Conservation (phyloP, 345 rosid species). For the Salix udensis region DNA sequence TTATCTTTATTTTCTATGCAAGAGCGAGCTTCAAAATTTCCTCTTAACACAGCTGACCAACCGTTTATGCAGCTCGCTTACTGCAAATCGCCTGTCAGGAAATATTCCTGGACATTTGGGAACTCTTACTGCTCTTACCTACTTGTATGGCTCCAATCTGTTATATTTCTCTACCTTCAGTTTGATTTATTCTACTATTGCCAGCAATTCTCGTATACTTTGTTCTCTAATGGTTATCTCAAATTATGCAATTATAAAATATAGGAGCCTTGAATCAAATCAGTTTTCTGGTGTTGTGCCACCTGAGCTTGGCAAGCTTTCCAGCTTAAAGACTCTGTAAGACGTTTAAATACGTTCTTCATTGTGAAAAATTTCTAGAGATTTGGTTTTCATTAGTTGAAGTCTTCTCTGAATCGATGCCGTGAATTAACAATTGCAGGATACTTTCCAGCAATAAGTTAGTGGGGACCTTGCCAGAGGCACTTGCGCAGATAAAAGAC, state of each 20-base stretch:
- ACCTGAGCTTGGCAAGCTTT: too few relatives aligned
- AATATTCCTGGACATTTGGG: conserved; percentile 6
- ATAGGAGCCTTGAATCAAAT: too few relatives aligned
- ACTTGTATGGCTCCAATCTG: not conserved
- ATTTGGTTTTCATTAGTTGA: not conserved
- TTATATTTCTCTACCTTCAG: not conserved
- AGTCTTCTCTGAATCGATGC: too few relatives aligned
- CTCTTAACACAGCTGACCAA: too few relatives aligned
- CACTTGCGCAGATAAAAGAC: not conserved
- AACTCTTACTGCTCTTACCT: conserved; percentile 5
- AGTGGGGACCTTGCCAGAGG: not conserved
- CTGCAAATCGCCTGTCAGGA: conserved; percentile 12
- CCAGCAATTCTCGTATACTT: not conserved
- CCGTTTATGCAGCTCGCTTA: conserved; percentile 4
- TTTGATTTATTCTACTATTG: not conserved
- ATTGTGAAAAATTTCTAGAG: too few relatives aligned
- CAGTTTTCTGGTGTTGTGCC: too few relatives aligned
- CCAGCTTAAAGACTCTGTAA: conserved; percentile 5
- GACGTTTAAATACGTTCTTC: not conserved
- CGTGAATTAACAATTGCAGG: not conserved
- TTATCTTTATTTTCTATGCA: not conserved
- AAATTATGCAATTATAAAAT: not conserved
- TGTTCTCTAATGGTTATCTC: too few relatives aligned
- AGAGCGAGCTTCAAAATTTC: not conserved
- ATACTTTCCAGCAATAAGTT: not conserved